Percentiles rank a stretch among this genome's conserved stretches.
Conservation (phyloP, 177 flowering plant species). For the Tripterygium wilfordii region DNA sequence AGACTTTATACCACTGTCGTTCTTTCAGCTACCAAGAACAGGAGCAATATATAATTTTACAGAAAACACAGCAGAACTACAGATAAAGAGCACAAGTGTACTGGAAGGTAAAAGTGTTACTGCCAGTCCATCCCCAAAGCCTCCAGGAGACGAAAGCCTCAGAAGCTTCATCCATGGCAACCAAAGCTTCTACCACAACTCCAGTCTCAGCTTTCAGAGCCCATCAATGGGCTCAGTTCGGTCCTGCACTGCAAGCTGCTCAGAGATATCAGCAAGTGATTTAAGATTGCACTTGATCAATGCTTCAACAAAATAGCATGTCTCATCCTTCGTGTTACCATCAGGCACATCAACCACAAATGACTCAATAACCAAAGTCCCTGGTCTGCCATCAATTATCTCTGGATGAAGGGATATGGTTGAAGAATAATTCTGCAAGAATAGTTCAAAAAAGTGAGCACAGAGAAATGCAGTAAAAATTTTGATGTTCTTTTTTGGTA, state of each 20-base stretch:
- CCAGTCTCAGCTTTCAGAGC: neutral
- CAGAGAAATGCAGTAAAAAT: too few relatives aligned
- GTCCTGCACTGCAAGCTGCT: slow-evolving; percentile 22
- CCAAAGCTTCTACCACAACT: neutral
- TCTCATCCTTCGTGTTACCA: slow-evolving; percentile 40
- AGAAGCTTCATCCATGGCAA: neutral
- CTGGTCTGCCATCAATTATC: slow-evolving; percentile 12
- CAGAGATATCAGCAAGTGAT: slow-evolving; percentile 34
- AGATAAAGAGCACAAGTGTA: slow-evolving; percentile 6
- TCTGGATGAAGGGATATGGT: slow-evolving; percentile 21
- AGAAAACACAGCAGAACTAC: neutral
- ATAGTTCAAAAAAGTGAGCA: too few relatives aligned
- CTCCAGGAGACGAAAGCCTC: neutral
- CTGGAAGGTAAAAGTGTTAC: neutral
- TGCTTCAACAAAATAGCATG: slow-evolving; percentile 37
- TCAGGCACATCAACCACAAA: slow-evolving; percentile 46
- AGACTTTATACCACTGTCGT: neutral
- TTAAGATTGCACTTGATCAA: slow-evolving; percentile 32
- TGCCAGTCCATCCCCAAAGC: neutral
- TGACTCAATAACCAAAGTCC: slow-evolving; percentile 39
- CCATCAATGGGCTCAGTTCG: slow-evolving; percentile 7
- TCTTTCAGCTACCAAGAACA: slow-evolving; percentile 4
- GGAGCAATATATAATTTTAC: neutral
- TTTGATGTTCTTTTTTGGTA: too few relatives aligned
- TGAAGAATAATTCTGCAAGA: slow-evolving; percentile 24